Evolutionary conservation across 345 rosid species (phyloP), one percentile per base, ranked within the genome.

Genomic region (Barbarea vulgaris): DNA sequence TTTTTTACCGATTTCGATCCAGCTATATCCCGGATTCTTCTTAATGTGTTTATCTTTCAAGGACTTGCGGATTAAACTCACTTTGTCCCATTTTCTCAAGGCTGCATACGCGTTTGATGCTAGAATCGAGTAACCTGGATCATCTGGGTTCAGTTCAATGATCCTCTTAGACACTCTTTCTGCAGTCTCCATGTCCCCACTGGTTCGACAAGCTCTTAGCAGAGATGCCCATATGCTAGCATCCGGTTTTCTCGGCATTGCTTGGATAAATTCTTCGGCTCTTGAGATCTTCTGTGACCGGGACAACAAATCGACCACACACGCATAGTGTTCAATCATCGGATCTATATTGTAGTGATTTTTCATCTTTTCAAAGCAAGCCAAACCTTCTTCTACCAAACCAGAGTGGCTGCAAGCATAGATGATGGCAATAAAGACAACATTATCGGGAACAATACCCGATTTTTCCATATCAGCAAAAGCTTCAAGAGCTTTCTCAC

Each of bases 351-450:
- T 76, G 71, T 84, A 84, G 77, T 61, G 77, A 50, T 72, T 78
- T 80, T 82, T 83, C 87, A 89, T 85, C 78, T 51, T 73, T 19
- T 85, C 74, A 46, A 89, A 87, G 64, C 56, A 82, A 58, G 82
- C 79, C 48, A 86, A 68, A 17, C 93, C 96, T 70, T 86, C 87
- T 67, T 90, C 89, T 8, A 86, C 90, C 69, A 90, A 72, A 75
- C 96, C 91, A n/a, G 93, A 88, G 69, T 86, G 88, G 79, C 96
- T 88, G 74, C 96, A 88, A 64, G 96, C 91, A 76, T 79, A 84
- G 52, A 88, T 78, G 78, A 86, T 51, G 4, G 91, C 81, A 62
- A 90, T 80, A 74, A 86, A 86, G 50, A 81, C 82, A 39, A 86
- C 83, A 56, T 37, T 77, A 83, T 89, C 92, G 1, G 86, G 92